Evolutionary conservation across 371 early-diverging fungal genomes (phyloP).

Genomic region (Mortierella sp.): DNA sequence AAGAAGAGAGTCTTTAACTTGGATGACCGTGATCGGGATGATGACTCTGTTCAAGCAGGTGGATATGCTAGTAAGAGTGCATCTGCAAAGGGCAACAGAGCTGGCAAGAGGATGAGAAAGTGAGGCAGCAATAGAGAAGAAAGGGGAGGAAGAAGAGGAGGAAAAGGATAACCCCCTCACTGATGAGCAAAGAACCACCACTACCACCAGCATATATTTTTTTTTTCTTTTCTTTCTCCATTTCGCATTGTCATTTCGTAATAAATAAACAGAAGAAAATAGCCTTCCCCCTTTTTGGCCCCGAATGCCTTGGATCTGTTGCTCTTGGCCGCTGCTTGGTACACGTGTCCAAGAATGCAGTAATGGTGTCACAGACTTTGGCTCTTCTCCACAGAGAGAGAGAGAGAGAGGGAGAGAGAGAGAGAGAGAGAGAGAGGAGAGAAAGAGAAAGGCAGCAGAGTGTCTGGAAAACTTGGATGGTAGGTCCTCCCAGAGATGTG

Average conservation of each 20-base stretch:
- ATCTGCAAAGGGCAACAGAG: constrained; percentile 46
- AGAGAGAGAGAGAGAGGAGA: background rate
- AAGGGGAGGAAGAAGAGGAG: background rate
- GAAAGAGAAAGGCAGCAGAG: background rate
- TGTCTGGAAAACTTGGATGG: too few relatives aligned
- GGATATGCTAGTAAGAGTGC: constrained; percentile 46
- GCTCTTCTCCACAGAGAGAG: background rate
- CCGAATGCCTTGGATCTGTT: too few relatives aligned
- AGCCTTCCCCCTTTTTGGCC: too few relatives aligned
- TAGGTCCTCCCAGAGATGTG: too few relatives aligned
- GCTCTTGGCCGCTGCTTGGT: too few relatives aligned
- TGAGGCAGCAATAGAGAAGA: background rate
- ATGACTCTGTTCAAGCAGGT: constrained; percentile 60
- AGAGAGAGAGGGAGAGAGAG: background rate
- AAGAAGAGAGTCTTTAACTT: constrained; percentile 64
- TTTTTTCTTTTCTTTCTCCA: background rate
- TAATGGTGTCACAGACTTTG: background rate
- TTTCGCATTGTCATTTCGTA: too few relatives aligned
- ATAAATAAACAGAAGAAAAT: too few relatives aligned
- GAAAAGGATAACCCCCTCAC: too few relatives aligned
- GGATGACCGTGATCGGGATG: constrained; percentile 65
- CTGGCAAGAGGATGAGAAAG: constrained; percentile 52
- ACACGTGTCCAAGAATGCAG: background rate
- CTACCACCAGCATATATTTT: background rate
- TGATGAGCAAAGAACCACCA: background rate